Evolutionary conservation across 495 filamentous ascomycete species (phyloP), one percentile per base, ranked within the genome.

Genomic region (Friedmanniomyces endolithicus): DNA sequence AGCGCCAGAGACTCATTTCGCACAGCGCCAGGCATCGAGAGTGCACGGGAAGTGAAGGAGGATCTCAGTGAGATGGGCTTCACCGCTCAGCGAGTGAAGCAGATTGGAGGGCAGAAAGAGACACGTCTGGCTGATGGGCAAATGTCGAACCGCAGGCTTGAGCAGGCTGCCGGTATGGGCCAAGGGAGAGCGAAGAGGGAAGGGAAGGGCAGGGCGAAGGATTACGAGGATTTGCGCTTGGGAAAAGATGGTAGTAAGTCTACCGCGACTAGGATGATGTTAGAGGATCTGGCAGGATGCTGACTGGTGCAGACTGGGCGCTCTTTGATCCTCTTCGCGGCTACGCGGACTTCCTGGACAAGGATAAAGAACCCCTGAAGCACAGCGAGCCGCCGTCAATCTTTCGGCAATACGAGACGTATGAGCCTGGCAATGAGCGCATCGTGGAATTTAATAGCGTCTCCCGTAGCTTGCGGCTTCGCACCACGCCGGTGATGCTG

Each of bases 281-380:
- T 17, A 17, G 24, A 6, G 16, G 16, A 17, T 34, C 9, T 11
- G 24, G 29, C 47, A 2, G 47, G 17, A 41, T 41, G 17, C 37
- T 25, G 24, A 50, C 9, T 31, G 1, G 6, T 11, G 12, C 33
- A 61, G 58, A 57, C 50, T 61, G 58, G 58, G 54, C 48, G 1
- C 58, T 61, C 40, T 57, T 52, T 45, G 58, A 61, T 27, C 53
- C 58, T 11, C 23, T 47, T 19, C 52, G 27, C 48, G 24, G 29
- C 2, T 53, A 44, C 35, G 34, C 43, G 6, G 6, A 7, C 19
- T 52, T 52, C 33, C 25, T 25, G 11, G 29, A 20, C 25, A 50
- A 50, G 6, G 29, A 50, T 2, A 41, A 39, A 6, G 14, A n/a
- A 11, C 9, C 49, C 17, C 3, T 39, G 23, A 25, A 40, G 4